Conservation (phyloP, 2,329 filamentous ascomycete genomes). For the Chaetomium strumarium region DNA sequence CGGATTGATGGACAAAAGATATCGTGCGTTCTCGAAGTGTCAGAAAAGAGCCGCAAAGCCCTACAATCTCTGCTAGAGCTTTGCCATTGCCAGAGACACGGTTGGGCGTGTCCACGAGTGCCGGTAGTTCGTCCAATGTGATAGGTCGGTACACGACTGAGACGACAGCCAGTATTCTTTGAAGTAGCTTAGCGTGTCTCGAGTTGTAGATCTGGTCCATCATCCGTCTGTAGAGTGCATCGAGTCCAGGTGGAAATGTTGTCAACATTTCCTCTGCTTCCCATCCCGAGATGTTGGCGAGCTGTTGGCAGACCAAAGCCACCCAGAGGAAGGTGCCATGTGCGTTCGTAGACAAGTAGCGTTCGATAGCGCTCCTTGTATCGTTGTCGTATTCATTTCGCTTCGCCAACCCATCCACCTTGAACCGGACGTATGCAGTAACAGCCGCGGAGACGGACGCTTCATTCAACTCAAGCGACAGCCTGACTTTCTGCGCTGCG, state of each 20-base stretch:
- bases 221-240: constrained; percentile 13
- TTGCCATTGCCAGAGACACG: constrained; percentile 3
- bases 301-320: constrained; percentile 34
- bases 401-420: constrained; percentile 28
- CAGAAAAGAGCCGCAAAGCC: constrained; percentile 16
- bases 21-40: constrained; percentile 11
- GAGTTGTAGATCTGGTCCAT: constrained; percentile 9
- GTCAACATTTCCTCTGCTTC: constrained; percentile 6
- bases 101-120: constrained; percentile 7
- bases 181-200: constrained; percentile 1
- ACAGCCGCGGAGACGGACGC: constrained; percentile 30
- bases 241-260: constrained; percentile 15
- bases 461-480: constrained; percentile 36
- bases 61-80: constrained; percentile 7
- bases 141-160: constrained; percentile 13
- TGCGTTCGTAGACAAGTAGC: constrained; percentile 27
- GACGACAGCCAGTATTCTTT: constrained; percentile 10
- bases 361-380: constrained; percentile 16
- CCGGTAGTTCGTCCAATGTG: constrained; percentile 9
- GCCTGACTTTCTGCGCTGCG: constrained; percentile 20
- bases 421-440: constrained; percentile 32
- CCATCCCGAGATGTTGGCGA: constrained; percentile 22
- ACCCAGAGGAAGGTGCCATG: constrained; percentile 42
- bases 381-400: constrained; percentile 25
- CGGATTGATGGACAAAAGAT: constrained; percentile 11